Percentiles rank a stretch among this genome's conserved stretches.
phyloP scores from a whole-genome alignment of 495 filamentous ascomycete species.

The Neurospora hispaniola region DNA sequence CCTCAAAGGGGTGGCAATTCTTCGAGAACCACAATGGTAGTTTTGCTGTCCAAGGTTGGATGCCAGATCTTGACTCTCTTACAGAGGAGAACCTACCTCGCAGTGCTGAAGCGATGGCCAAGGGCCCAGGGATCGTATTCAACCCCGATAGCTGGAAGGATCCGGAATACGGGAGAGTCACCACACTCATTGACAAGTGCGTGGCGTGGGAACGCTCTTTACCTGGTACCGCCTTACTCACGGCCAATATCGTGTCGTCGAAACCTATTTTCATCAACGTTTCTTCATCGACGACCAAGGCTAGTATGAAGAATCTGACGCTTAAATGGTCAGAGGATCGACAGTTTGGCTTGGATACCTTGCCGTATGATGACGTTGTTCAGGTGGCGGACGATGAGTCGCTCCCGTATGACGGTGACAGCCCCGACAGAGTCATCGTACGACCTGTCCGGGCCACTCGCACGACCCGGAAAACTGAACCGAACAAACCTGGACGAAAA shows the following conservation, averaged over 20 bases:
- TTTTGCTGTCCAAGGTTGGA: conserved; percentile 21
- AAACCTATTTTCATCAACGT: conserved; percentile 28
- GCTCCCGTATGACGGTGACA: not conserved
- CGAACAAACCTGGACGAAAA: not conserved
- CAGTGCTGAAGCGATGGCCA: conserved; percentile 24
- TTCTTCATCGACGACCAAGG: conserved; percentile 11
- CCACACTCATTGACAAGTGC: conserved; percentile 23
- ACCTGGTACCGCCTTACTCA: conserved; percentile 15
- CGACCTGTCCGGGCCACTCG: not conserved
- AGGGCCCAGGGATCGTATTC: conserved; percentile 2
- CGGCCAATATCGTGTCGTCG: conserved; percentile 16
- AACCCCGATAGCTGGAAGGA: conserved; percentile 25
- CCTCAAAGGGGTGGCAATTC: conserved; percentile 4
- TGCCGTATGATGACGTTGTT: conserved; percentile 30
- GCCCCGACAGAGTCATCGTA: not conserved
- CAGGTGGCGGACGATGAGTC: conserved; percentile 13
- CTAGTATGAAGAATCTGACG: conserved; percentile 12
- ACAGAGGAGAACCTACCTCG: conserved; percentile 24
- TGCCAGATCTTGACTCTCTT: conserved; percentile 21
- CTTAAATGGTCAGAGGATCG: conserved; percentile 24
- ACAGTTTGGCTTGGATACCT: conserved; percentile 30
- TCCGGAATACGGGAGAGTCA: conserved; percentile 27
- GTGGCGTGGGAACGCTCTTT: conserved; percentile 31
- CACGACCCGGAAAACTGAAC: not conserved
- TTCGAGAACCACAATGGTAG: conserved; percentile 22